Conservation (phyloP, 2,329 filamentous ascomycete genomes). For the Fusarium sp. region DNA sequence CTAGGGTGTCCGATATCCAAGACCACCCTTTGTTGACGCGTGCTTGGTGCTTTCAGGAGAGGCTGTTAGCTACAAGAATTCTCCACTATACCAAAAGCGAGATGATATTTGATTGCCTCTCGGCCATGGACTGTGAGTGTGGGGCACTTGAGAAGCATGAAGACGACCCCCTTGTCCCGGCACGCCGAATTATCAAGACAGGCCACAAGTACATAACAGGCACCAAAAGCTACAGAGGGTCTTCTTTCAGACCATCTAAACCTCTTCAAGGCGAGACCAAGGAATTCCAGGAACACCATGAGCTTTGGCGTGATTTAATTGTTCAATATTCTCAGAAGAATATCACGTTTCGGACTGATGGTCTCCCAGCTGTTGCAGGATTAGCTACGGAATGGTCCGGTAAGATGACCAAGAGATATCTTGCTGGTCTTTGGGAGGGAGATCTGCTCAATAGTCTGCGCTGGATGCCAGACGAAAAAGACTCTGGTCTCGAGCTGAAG, state of each 20-base stretch:
- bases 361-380: slow-evolving; percentile 42
- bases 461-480: slow-evolving; percentile 34
- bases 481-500: not conserved
- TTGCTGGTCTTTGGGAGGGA: slow-evolving; percentile 43
- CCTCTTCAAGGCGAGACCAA: not conserved
- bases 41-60: slow-evolving; percentile 49
- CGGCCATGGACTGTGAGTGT: slow-evolving; percentile 43
- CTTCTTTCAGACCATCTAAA: not conserved
- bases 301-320: slow-evolving; percentile 42
- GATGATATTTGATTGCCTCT: slow-evolving; percentile 42
- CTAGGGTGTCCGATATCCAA: not conserved
- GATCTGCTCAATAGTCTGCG: slow-evolving; percentile 32
- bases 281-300: slow-evolving; percentile 25
- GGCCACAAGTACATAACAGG: slow-evolving; percentile 34
- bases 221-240: slow-evolving; percentile 5
- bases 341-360: slow-evolving; percentile 38
- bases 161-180: slow-evolving; percentile 23
- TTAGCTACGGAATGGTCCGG: slow-evolving; percentile 37
- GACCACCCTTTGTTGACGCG: slow-evolving; percentile 38
- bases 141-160: slow-evolving; percentile 32
- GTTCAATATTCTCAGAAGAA: slow-evolving; percentile 39
- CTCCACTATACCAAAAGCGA: slow-evolving; percentile 47
- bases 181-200: slow-evolving; percentile 37
- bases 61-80: slow-evolving; percentile 42
- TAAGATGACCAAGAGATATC: slow-evolving; percentile 32